phyloP scores from a whole-genome alignment of 345 rosid species.

The Jatropha curcas region DNA sequence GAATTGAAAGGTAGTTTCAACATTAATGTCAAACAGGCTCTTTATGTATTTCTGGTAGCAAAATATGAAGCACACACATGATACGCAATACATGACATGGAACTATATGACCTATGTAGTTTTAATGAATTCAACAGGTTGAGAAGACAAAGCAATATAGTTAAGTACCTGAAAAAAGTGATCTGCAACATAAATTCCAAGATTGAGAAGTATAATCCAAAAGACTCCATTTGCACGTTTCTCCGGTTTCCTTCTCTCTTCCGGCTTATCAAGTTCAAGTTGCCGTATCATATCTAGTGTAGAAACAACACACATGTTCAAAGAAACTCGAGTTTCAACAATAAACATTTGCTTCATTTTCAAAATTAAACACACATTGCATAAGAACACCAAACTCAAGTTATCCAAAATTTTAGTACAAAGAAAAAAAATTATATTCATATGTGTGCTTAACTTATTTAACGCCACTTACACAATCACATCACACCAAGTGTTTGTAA shows the following conservation, averaged over 20 bases:
- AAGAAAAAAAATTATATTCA: no score
- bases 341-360: neutral
- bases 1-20: no score
- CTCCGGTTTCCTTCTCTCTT: constrained; percentile 43
- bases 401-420: no score
- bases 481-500: constrained; percentile 28
- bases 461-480: neutral
- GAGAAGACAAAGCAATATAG: neutral
- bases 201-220: constrained; percentile 85
- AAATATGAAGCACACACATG: neutral
- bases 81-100: neutral
- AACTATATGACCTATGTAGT: neutral
- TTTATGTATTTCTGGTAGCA: no score
- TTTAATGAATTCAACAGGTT: neutral
- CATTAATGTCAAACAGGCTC: no score
- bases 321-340: neutral
- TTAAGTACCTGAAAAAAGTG: constrained; percentile 70
- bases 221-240: constrained; percentile 67
- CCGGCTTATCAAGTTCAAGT: constrained; percentile 59
- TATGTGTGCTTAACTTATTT: neutral
- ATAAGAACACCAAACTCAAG: neutral
- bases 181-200: constrained; percentile 72
- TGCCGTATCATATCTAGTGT: constrained; percentile 57
- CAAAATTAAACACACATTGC: neutral
- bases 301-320: constrained; percentile 9